These are phyloP conservation scores for Acacia concinna DNA, from an alignment of 331 rosid genomes.

Conservation along the genomic window DNA sequence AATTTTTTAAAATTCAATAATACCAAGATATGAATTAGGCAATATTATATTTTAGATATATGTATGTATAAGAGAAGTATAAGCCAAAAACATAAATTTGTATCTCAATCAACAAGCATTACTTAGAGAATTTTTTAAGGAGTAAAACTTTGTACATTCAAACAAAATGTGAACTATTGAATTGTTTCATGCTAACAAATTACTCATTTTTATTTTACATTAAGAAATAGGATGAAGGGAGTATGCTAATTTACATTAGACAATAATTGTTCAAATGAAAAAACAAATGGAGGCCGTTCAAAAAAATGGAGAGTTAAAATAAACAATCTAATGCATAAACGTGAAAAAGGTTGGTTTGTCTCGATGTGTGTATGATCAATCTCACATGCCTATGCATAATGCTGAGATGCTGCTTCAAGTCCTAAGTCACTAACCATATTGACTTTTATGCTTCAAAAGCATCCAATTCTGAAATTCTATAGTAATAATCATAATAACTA, in stretches of 20 bases:
- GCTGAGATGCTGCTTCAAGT: neutral
- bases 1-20: too few relatives aligned
- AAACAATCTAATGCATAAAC: neutral
- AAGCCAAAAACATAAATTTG: neutral
- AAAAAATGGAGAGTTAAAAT: neutral
- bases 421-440: neutral
- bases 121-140: neutral
- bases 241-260: neutral
- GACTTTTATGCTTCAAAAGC: neutral
- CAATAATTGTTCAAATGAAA: neutral
- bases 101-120: too few relatives aligned
- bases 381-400: neutral
- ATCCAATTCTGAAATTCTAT: conserved; percentile 13
- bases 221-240: neutral
- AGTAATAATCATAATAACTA: neutral
- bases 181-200: too few relatives aligned
- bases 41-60: too few relatives aligned
- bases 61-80: neutral
- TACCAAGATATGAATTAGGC: neutral
- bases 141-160: neutral
- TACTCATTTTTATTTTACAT: neutral
- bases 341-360: neutral
- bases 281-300: too few relatives aligned
- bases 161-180: too few relatives aligned
- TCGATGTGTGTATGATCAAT: neutral